These are phyloP conservation scores for Euphorbia neoarborescens DNA, from an alignment of 441 rosid genomes.

Conservation along the genomic window DNA sequence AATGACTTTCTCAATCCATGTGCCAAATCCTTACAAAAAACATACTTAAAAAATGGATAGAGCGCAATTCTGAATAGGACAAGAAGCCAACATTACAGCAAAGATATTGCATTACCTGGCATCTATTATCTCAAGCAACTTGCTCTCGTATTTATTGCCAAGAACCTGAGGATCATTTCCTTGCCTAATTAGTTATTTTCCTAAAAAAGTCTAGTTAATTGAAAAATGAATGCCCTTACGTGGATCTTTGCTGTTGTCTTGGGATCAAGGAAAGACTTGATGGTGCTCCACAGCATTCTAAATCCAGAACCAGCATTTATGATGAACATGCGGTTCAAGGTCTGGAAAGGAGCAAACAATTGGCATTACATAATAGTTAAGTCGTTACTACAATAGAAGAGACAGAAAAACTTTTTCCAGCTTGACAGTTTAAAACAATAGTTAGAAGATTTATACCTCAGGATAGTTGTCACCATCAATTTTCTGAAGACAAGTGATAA, in stretches of 20 bases:
- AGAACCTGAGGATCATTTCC: conserved; percentile 49
- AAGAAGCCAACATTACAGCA: conserved; percentile 4
- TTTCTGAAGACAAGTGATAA: conserved; percentile 64
- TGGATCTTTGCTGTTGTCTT: conserved; percentile 86
- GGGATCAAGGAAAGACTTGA: conserved; percentile 87
- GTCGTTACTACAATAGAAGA: background rate
- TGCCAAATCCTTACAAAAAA: background rate
- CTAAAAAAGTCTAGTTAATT: conserved; percentile 7
- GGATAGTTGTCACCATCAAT: conserved; percentile 88
- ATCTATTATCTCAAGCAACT: conserved; percentile 77
- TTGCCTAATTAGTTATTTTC: conserved; percentile 17
- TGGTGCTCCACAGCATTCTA: conserved; percentile 85
- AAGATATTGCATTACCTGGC: conserved; percentile 35
- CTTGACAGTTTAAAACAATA: background rate
- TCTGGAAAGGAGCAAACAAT: conserved; percentile 35
- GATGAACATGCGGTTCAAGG: conserved; percentile 87
- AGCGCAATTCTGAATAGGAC: background rate
- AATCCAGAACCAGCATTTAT: conserved; percentile 94
- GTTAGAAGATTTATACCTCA: conserved; percentile 44
- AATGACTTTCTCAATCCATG: background rate
- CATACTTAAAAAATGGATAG: background rate
- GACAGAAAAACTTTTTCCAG: background rate
- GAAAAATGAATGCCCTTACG: conserved; percentile 35
- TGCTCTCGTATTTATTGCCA: conserved; percentile 78
- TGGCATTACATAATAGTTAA: background rate